Conservation (phyloP, 2,329 filamentous ascomycete species). For the Myriosclerotinia scirpicola region DNA sequence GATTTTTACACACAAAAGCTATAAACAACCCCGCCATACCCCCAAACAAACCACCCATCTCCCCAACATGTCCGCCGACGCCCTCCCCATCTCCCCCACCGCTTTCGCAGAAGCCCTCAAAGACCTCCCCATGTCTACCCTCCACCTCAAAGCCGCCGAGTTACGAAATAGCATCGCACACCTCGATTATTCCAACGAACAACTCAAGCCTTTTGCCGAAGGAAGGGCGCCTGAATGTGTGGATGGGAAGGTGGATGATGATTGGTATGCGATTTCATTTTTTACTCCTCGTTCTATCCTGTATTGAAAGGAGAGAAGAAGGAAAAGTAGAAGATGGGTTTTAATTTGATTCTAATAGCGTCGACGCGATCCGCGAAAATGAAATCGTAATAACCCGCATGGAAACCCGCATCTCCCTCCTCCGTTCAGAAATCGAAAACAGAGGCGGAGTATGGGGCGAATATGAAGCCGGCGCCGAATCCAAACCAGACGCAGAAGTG, state of each 20-base stretch:
- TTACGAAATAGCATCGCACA: constrained; percentile 73
- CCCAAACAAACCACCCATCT: not conserved
- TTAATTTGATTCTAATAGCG: constrained; percentile 58
- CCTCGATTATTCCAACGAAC: constrained; percentile 70
- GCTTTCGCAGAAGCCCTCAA: constrained; percentile 67
- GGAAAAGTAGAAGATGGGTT: constrained; percentile 65
- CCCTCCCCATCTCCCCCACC: constrained; percentile 58
- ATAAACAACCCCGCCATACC: not conserved
- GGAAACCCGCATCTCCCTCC: constrained; percentile 62
- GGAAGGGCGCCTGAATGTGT: constrained; percentile 31
- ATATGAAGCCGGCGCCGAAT: constrained; percentile 51
- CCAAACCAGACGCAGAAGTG: constrained; percentile 37
- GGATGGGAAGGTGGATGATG: constrained; percentile 55
- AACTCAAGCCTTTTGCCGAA: constrained; percentile 68
- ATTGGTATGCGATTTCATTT: constrained; percentile 49
- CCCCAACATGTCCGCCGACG: constrained; percentile 58
- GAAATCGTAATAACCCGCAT: constrained; percentile 67
- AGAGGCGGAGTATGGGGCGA: constrained; percentile 58
- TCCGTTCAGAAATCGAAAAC: constrained; percentile 61
- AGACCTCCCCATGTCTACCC: constrained; percentile 60
- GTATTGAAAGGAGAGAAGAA: constrained; percentile 70
- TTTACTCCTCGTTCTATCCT: not conserved
- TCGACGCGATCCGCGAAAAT: constrained; percentile 74
- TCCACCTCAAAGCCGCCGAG: constrained; percentile 74
- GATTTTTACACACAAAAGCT: not conserved